Base-by-base conservation (phyloP, 805 yeast species). In the Wickerhamiella brachini region DNA sequence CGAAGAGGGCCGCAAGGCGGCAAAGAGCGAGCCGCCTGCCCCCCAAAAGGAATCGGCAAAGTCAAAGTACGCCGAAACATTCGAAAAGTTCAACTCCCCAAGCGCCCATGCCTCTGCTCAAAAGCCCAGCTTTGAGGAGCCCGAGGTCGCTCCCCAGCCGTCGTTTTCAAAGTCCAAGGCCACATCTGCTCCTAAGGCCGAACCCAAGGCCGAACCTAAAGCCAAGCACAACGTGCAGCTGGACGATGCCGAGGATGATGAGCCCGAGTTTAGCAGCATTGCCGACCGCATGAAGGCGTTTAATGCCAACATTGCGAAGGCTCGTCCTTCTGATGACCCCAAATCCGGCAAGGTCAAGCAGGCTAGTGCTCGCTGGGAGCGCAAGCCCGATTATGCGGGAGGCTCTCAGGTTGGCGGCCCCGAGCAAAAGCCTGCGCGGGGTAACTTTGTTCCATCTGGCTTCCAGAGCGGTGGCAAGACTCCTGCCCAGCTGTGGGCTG, bases 401-500 rank as follows among this genome's bases (percentile, higher is more conserved):
- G 43, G 53, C 17, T 62, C 43, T 62, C 38, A 34, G 18, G 45
- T 39, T 2, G 37, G 21, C 15, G 42, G 24, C 10, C 22, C 47
- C 18, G 51, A 38, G 7, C 20, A 46, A 22, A 43, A 37, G 20
- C 49, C 61, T 3, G 49, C 56, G n/a, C 66, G 65, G 3, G 49
- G 49, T 45, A 34, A 57, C 23, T 48, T 51, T 37, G 55, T 56
- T 23, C 45, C 44, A 21, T 22, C 58, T 12, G 59, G 60, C 13
- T 57, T 57, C 55, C 50, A 90, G 63, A 69, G 81, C 50, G 76
- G 76, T 54, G 96, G 95, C 54, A 85, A 86, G 67, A 84, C 95
- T 7, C 96, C 97, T 22, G 96, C 96, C 26, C 96, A 88, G 69
- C 61, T 85, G 26, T 88, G 97, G 97, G 97, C 96, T 22, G 96